Evolutionary conservation across 2,329 filamentous ascomycete species (phyloP).

Genomic region (Diaporthe vaccinii): DNA sequence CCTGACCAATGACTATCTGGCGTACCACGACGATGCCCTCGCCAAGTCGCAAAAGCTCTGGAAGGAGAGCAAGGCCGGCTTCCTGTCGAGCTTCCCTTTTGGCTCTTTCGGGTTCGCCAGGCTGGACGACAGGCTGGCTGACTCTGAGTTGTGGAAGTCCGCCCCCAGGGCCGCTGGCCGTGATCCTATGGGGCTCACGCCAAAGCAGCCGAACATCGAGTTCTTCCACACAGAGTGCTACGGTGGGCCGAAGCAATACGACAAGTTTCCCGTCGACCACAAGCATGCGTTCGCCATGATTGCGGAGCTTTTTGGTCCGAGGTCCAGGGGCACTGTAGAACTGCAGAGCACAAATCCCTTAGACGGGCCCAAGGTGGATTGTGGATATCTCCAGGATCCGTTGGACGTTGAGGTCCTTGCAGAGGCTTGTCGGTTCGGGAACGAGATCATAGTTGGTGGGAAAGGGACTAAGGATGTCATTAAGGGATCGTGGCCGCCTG

Average conservation of each 20-base stretch:
- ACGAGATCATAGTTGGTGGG: constrained; percentile 15
- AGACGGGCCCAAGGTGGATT: constrained; percentile 4
- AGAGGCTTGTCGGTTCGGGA: constrained; percentile 5
- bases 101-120: constrained; percentile 20
- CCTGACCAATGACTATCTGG: constrained; percentile 15
- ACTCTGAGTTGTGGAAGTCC: constrained; percentile 13
- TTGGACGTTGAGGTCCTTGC: constrained; percentile 24
- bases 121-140: constrained; percentile 26
- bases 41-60: constrained; percentile 12
- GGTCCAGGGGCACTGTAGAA: neutral
- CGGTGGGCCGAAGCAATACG: constrained; percentile 21
- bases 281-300: constrained; percentile 22
- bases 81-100: constrained; percentile 22
- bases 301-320: neutral
- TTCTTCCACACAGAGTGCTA: constrained; percentile 27
- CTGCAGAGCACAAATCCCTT: neutral
- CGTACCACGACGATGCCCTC: constrained; percentile 6
- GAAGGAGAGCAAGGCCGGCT: constrained; percentile 15
- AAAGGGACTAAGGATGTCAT: constrained; percentile 8
- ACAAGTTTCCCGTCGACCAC: constrained; percentile 9
- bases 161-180: neutral
- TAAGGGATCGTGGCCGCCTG: constrained; percentile 8
- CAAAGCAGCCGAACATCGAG: constrained; percentile 21
- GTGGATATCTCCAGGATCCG: neutral
- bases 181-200: neutral